Base-by-base conservation (phyloP, 305 asterid species). In the Solanum hybrid region DNA sequence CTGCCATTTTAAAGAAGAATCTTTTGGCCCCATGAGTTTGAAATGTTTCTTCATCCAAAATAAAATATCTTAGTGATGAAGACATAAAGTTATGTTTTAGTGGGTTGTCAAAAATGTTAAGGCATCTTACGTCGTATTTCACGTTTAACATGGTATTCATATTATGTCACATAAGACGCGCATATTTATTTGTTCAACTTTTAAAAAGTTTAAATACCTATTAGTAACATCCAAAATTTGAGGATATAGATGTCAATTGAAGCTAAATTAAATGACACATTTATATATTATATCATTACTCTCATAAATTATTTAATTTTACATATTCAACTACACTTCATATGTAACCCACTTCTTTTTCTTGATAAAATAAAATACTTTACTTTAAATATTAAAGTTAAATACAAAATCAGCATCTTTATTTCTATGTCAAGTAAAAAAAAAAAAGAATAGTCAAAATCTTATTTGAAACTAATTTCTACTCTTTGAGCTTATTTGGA, bases 111-210 rank as follows among this genome's bases (percentile, higher is more conserved):
- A 22, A 68, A 68, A 68, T 10, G n/a, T 51, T 2, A 5, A 5
- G 9, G 68, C 3, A 51, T 2, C 1, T 14, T 51, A 51, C 9
- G 9, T 15, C 1, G 0, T 51, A 51, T 5, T 51, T 15, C 3
- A 51, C 3, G 3, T 15, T 15, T 0, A 15, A 51, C 9, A 51
- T 45, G 3, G 6, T 0, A 4, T 45, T 45, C 17, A 2, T 45
- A 14, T 4, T 14, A 4, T 45, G 8, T 45, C 1, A 51, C 0
- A 15, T 17, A 15, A 51, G 6, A 15, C 0, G 9, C 0, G 1
- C 1, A 15, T 51, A 15, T 15, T 2, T 51, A 51, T 15, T 51
- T 51, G 3, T 51, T 51, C 0, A 17, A 2, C 1, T 51, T 51
- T 15, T 51, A 6, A 51, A 15, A 51, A 17, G 4, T 17, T 51